phyloP scores from a whole-genome alignment of 2,329 filamentous ascomycete genomes.

The Penicillium sp. region DNA sequence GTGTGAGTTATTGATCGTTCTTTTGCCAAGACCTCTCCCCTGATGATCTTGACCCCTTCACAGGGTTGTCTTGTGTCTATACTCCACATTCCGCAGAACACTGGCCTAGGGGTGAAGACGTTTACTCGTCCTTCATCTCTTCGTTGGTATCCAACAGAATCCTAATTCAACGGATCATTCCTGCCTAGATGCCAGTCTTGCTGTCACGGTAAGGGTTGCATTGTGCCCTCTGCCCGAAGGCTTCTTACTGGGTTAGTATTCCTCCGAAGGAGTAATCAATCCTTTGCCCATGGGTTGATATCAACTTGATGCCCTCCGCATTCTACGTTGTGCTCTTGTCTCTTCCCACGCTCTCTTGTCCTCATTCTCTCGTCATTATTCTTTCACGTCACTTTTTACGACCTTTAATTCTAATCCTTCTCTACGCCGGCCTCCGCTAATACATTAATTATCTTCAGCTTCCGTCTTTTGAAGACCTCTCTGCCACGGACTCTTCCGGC shows the following conservation, averaged over 20 bases:
- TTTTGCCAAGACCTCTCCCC: conserved; percentile 34
- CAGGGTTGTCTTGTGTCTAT: conserved; percentile 41
- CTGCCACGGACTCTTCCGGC: conserved; percentile 29
- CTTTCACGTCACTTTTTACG: not conserved
- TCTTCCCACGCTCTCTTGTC: conserved; percentile 8
- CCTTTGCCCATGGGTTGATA: conserved; percentile 18
- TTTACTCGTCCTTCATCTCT: conserved; percentile 49
- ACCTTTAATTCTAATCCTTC: conserved; percentile 14
- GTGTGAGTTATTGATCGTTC: conserved; percentile 37
- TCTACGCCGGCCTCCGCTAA: conserved; percentile 27
- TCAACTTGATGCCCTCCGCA: conserved; percentile 16
- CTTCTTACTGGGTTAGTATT: conserved; percentile 45
- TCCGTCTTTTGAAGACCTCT: conserved; percentile 32
- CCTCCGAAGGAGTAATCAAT: conserved; percentile 27
- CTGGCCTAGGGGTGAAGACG: conserved; percentile 47
- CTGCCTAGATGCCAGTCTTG: conserved; percentile 49
- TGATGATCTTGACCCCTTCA: conserved; percentile 41
- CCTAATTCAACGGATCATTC: conserved; percentile 43
- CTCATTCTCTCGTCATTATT: conserved; percentile 1
- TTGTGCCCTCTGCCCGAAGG: conserved; percentile 42
- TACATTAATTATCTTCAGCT: conserved; percentile 34
- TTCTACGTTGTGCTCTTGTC: conserved; percentile 9
- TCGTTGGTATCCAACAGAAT: conserved; percentile 38
- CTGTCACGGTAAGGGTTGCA: conserved; percentile 46
- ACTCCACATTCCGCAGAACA: conserved; percentile 41